These are phyloP conservation scores for Verticillium klebahnii DNA, from an alignment of 2,329 filamentous ascomycete species.

Conservation along the genomic window DNA sequence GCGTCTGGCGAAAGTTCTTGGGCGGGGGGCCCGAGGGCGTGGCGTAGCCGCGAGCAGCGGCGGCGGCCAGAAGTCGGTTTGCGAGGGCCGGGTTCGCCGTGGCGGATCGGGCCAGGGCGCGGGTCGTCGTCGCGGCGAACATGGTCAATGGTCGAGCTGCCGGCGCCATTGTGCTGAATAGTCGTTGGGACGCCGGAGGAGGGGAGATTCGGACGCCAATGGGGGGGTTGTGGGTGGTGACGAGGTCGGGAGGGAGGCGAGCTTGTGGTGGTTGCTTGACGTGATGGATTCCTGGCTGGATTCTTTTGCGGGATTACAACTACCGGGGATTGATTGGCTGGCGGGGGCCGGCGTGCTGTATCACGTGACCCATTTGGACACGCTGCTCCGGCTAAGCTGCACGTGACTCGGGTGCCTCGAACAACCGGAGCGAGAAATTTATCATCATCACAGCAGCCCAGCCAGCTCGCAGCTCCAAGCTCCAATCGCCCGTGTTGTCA, in stretches of 20 bases:
- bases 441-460: constrained; percentile 9
- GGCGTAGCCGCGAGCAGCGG: constrained; percentile 39
- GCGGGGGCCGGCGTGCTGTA: not conserved
- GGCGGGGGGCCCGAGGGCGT: constrained; percentile 76
- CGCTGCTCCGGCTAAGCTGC: constrained; percentile 3
- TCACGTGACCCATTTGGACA: constrained; percentile 9
- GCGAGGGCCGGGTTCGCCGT: constrained; percentile 8
- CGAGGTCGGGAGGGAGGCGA: constrained; percentile 6
- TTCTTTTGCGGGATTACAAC: constrained; percentile 17
- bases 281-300: constrained; percentile 10
- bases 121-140: constrained; percentile 10
- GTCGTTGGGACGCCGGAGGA: not conserved
- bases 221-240: constrained; percentile 1
- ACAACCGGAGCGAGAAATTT: constrained; percentile 14
- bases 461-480: not conserved
- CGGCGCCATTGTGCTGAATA: not conserved
- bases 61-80: constrained; percentile 10
- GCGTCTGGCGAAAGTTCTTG: constrained; percentile 72
- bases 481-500: not conserved
- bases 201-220: not conserved
- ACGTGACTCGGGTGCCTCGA: constrained; percentile 6
- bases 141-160: constrained; percentile 10
- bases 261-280: constrained; percentile 10
- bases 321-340: constrained; percentile 13
- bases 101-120: constrained; percentile 8